Conservation (phyloP, 164 flowering plant genomes). For the Malania oleifera region DNA sequence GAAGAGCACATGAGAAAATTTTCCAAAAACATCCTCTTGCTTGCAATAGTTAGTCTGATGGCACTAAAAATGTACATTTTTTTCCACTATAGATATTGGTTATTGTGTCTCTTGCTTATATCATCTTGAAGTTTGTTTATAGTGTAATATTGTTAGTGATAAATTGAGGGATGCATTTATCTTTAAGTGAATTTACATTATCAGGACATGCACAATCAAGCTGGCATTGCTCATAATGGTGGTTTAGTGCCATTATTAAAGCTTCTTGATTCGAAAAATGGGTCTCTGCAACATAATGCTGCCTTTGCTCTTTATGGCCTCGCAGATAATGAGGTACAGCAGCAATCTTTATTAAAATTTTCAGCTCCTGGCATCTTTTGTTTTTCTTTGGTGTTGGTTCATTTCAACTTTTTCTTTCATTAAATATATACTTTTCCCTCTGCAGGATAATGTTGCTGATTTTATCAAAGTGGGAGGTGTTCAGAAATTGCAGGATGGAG, state of each 20-base stretch:
- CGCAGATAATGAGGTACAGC: slow-evolving; percentile 91
- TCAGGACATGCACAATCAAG: slow-evolving; percentile 94
- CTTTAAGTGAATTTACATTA: neutral
- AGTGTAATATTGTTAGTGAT: neutral
- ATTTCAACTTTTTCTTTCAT: neutral
- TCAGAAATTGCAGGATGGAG: slow-evolving; percentile 97
- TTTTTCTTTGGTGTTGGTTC: neutral
- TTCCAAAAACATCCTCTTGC: too few species aligned
- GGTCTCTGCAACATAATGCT: slow-evolving; percentile 96
- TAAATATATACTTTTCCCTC: slow-evolving; percentile 2
- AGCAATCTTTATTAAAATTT: neutral
- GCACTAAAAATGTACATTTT: too few species aligned
- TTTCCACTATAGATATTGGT: too few species aligned
- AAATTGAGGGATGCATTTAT: neutral
- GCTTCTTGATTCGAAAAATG: slow-evolving; percentile 95
- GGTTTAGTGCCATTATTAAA: slow-evolving; percentile 76
- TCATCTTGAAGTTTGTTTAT: neutral
- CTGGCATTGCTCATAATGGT: slow-evolving; percentile 91
- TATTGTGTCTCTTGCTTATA: neutral
- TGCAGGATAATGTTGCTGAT: slow-evolving; percentile 89
- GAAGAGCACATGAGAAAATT: too few species aligned
- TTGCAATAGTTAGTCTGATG: too few species aligned
- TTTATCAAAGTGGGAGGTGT: slow-evolving; percentile 94
- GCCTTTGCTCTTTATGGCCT: slow-evolving; percentile 99
- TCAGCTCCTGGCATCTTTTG: neutral